Evolutionary conservation across 2,329 filamentous ascomycete genomes (phyloP).

Genomic region (Colletotrichum neosansevieriae): DNA sequence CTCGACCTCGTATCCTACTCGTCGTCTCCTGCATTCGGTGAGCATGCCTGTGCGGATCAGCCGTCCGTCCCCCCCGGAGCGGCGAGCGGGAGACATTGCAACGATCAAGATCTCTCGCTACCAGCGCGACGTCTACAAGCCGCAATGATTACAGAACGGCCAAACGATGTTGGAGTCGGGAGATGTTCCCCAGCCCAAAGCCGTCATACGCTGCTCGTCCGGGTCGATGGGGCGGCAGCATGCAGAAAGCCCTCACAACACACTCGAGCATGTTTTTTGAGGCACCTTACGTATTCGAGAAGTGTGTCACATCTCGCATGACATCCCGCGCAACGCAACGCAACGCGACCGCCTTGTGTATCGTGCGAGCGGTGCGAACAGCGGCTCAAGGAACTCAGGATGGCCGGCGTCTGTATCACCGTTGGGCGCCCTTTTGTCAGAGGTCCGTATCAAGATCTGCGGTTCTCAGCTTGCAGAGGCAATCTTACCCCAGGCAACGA

Average conservation of each 20-base stretch:
- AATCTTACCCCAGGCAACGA: not conserved
- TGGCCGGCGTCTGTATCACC: not conserved
- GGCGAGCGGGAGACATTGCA: not conserved
- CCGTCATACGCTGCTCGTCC: too few relatives aligned
- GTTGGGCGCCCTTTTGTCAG: not conserved
- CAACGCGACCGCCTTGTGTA: not conserved
- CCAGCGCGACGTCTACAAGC: not conserved
- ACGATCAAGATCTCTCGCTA: not conserved
- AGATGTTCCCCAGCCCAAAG: not conserved
- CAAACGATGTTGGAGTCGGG: not conserved
- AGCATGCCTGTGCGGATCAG: slow-evolving; percentile 31
- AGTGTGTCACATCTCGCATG: slow-evolving; percentile 24
- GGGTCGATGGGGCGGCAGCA: not conserved
- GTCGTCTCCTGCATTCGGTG: slow-evolving; percentile 21
- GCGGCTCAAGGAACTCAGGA: not conserved
- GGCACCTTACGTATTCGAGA: slow-evolving; percentile 6
- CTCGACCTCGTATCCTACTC: slow-evolving; percentile 21
- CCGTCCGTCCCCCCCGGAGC: slow-evolving; percentile 4
- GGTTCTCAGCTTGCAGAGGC: not conserved
- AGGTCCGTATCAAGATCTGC: not conserved
- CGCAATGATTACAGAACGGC: not conserved
- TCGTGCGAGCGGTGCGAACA: not conserved
- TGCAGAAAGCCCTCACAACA: slow-evolving; percentile 13
- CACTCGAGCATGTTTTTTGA: not conserved
- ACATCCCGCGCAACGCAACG: not conserved